These are phyloP conservation scores for Amanita phalloides DNA, from an alignment of 768 basidiomycete species.

Conservation along the genomic window DNA sequence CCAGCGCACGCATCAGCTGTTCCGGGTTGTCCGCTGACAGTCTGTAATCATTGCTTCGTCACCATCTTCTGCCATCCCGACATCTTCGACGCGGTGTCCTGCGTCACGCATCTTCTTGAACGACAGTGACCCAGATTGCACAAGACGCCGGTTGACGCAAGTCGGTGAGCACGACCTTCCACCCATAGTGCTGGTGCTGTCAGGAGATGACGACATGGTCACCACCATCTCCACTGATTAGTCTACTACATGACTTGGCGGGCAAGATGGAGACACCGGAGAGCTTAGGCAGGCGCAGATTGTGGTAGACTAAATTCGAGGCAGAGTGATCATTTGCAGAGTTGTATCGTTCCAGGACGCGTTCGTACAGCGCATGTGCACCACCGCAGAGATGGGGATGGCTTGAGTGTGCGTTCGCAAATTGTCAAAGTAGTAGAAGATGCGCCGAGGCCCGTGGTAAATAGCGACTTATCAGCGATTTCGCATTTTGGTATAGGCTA, in stretches of 20 bases:
- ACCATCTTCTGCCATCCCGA: constrained; percentile 53
- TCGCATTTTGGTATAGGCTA: too few species aligned
- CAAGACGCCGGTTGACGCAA: constrained; percentile 51
- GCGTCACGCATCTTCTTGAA: constrained; percentile 34
- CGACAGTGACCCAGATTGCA: constrained; percentile 33
- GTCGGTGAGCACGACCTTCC: constrained; percentile 73
- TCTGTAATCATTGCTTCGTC: constrained; percentile 61
- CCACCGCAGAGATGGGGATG: constrained; percentile 52
- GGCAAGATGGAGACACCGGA: constrained; percentile 72
- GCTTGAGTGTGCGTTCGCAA: constrained; percentile 70
- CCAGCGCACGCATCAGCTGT: constrained; percentile 57
- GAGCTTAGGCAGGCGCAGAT: constrained; percentile 53
- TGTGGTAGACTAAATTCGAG: constrained; percentile 48
- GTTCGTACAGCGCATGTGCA: constrained; percentile 63
- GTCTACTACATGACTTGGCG: constrained; percentile 51
- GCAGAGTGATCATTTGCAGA: constrained; percentile 27
- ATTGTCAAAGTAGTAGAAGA: constrained; percentile 66
- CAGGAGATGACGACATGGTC: constrained; percentile 68
- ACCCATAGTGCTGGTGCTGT: constrained; percentile 77
- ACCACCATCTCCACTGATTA: constrained; percentile 62
- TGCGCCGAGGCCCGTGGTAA: constrained; percentile 25
- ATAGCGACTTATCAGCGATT: too few species aligned
- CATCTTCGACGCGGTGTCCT: constrained; percentile 43
- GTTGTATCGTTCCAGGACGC: constrained; percentile 49
- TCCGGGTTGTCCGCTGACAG: constrained; percentile 53